phyloP scores from a whole-genome alignment of 2,329 filamentous ascomycete species.

The Ceratocystis albifundus region DNA sequence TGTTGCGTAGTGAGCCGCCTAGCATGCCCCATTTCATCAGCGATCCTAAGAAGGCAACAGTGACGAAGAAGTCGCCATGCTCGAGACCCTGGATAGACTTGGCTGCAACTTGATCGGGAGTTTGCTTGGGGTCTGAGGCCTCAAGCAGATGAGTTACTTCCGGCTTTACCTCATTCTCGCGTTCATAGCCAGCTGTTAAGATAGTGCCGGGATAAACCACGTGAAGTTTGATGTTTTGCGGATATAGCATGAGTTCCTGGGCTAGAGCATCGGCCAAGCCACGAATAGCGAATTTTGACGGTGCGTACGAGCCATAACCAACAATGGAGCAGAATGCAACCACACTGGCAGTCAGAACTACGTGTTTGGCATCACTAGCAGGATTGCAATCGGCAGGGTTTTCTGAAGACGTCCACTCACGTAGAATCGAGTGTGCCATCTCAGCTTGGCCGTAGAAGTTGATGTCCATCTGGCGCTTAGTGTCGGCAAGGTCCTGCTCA shows the following conservation, averaged over 20 bases:
- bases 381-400: slow-evolving; percentile 27
- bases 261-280: slow-evolving; percentile 71
- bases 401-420: slow-evolving; percentile 53
- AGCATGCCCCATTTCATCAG: slow-evolving; percentile 55
- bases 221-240: slow-evolving; percentile 68
- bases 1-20: slow-evolving; percentile 47
- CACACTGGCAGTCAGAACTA: slow-evolving; percentile 77
- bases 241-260: slow-evolving; percentile 79
- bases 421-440: slow-evolving; percentile 69
- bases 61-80: slow-evolving; percentile 65
- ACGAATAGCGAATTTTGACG: slow-evolving; percentile 74
- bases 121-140: slow-evolving; percentile 67
- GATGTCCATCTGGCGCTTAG: slow-evolving; percentile 75
- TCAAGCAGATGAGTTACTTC: slow-evolving; percentile 68
- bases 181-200: slow-evolving; percentile 58
- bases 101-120: slow-evolving; percentile 63
- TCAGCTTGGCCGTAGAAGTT: slow-evolving; percentile 84
- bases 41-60: slow-evolving; percentile 59
- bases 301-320: slow-evolving; percentile 75
- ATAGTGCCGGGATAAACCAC: slow-evolving; percentile 80
- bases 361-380: slow-evolving; percentile 48
- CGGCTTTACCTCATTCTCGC: slow-evolving; percentile 70
- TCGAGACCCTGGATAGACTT: slow-evolving; percentile 63
- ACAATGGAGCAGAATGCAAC: slow-evolving; percentile 63
- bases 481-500: slow-evolving; percentile 54